Evolutionary conservation across 352 stramenopile genomes (phyloP).

Genomic region (Pythium rhizo-oryzae): DNA sequence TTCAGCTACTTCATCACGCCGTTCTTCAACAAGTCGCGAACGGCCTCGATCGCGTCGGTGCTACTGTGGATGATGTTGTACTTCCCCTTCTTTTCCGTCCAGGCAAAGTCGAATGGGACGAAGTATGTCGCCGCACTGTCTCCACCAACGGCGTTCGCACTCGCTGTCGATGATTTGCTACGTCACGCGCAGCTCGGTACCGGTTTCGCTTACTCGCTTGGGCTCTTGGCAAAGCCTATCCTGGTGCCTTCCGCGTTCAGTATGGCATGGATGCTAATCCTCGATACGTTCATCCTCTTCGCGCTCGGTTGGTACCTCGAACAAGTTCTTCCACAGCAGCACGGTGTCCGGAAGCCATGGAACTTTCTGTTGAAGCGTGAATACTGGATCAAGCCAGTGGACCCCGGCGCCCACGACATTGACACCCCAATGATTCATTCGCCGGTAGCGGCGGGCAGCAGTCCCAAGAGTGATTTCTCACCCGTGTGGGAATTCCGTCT

Average conservation of each 20-base stretch:
- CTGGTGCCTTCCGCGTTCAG: conserved; percentile 45
- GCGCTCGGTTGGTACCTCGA: conserved; percentile 91
- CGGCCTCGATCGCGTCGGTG: conserved; percentile 58
- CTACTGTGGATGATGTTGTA: conserved; percentile 70
- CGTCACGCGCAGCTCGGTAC: conserved; percentile 56
- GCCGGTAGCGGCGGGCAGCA: neutral
- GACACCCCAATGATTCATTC: conserved; percentile 12
- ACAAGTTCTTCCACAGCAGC: conserved; percentile 91
- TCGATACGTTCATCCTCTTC: conserved; percentile 86
- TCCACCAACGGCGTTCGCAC: conserved; percentile 57
- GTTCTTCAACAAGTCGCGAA: conserved; percentile 74
- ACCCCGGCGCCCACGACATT: neutral
- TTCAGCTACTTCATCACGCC: conserved; percentile 68
- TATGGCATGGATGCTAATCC: conserved; percentile 63
- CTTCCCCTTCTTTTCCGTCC: conserved; percentile 67
- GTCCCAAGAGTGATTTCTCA: conserved; percentile 9
- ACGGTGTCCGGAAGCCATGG: conserved; percentile 84
- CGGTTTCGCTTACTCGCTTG: conserved; percentile 55
- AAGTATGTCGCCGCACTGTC: conserved; percentile 58
- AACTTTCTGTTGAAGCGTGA: conserved; percentile 83
- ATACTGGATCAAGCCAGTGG: conserved; percentile 34
- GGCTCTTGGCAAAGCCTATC: conserved; percentile 40
- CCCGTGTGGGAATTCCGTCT: conserved; percentile 1
- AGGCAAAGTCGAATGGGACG: conserved; percentile 39
- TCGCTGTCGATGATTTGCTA: conserved; percentile 61